Percentiles rank a stretch among this genome's conserved stretches.
Evolutionary conservation across 768 basidiomycete species (phyloP).

Genomic region (Hypsizygus marmoreus): DNA sequence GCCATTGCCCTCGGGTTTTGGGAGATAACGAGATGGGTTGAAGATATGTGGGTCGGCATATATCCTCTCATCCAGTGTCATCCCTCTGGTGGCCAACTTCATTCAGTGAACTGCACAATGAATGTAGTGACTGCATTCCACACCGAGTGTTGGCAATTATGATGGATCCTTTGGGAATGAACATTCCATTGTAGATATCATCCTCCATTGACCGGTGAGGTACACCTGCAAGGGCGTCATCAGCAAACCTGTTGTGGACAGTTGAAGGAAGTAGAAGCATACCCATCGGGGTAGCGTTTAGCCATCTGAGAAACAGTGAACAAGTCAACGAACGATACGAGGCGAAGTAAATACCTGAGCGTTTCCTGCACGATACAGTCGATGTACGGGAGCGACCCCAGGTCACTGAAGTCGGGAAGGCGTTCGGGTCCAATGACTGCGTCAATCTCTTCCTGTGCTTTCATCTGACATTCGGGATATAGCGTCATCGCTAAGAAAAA

Average conservation of each 20-base stretch:
- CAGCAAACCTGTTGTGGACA: not conserved
- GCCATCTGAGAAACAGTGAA: conserved; percentile 11
- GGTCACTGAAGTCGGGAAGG: conserved; percentile 26
- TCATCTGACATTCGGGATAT: conserved; percentile 13
- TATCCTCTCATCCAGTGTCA: conserved; percentile 3
- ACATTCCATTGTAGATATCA: conserved; percentile 34
- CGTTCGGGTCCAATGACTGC: conserved; percentile 23
- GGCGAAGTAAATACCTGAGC: conserved; percentile 8
- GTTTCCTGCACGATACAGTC: conserved; percentile 18
- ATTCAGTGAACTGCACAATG: not conserved
- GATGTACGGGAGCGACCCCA: conserved; percentile 21
- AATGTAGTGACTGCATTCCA: not conserved
- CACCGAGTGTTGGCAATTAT: conserved; percentile 37
- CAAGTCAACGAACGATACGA: conserved; percentile 6
- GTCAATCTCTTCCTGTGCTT: conserved; percentile 26
- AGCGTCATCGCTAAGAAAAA: conserved; percentile 8
- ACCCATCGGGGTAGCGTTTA: conserved; percentile 6
- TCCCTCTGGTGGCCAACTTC: conserved; percentile 1
- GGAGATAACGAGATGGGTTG: not conserved
- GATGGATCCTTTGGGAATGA: conserved; percentile 36
- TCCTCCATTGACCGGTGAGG: conserved; percentile 33
- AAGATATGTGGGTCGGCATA: conserved; percentile 6
- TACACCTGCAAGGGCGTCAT: conserved; percentile 17
- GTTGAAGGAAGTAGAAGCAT: not conserved
- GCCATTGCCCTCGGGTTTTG: not conserved